phyloP scores from a whole-genome alignment of 352 stramenopile genomes.

The Pythium monospermum region DNA sequence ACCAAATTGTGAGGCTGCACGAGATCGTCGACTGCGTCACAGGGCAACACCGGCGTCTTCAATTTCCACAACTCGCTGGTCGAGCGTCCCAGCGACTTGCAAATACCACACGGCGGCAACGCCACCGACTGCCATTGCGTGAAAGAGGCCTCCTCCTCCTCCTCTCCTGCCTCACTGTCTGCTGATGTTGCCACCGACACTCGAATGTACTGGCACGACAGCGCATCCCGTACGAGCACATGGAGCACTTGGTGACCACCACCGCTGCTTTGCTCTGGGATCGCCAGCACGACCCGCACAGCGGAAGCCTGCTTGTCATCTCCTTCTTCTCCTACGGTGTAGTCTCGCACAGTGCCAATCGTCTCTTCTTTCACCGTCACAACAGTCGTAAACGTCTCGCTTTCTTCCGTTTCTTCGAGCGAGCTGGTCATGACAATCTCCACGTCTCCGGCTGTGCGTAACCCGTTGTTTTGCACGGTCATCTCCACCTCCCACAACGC shows the following conservation, averaged over 20 bases:
- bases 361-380: background rate
- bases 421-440: constrained; percentile 15
- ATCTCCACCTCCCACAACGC: constrained; percentile 11
- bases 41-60: background rate
- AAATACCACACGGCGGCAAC: constrained; percentile 21
- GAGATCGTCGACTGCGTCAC: constrained; percentile 17
- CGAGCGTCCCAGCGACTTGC: constrained; percentile 7
- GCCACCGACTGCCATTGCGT: constrained; percentile 17
- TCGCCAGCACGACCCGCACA: constrained; percentile 4
- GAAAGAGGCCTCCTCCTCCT: background rate
- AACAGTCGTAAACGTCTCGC: constrained; percentile 5
- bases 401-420: background rate
- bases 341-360: constrained; percentile 7
- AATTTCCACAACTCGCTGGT: background rate
- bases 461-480: constrained; percentile 12
- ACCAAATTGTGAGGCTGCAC: background rate
- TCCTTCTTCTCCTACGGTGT: too few relatives aligned
- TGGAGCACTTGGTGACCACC: too few relatives aligned
- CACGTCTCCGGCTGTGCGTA: constrained; percentile 13
- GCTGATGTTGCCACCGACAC: background rate
- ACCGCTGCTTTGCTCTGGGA: constrained; percentile 6
- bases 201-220: constrained; percentile 24
- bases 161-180: background rate
- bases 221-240: constrained; percentile 16
- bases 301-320: background rate